Percentiles rank a stretch among this genome's conserved stretches.
phyloP scores from a whole-genome alignment of 495 filamentous ascomycete species.

The Neurospora sp. region DNA sequence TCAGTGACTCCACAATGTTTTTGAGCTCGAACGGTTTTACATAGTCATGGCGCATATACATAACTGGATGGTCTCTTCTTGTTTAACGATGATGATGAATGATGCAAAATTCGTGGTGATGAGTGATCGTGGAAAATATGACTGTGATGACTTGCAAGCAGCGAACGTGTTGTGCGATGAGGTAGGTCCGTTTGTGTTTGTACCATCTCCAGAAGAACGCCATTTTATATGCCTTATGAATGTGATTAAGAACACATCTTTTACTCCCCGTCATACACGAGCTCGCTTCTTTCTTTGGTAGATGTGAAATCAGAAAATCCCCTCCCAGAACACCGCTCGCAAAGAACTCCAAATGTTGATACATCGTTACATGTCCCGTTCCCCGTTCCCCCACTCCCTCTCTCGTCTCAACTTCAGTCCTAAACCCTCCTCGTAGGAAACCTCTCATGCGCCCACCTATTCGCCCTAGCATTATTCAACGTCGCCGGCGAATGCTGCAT shows the following conservation, averaged over 20 bases:
- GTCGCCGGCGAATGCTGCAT: slow-evolving; percentile 16
- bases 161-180: too few relatives aligned
- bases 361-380: background rate
- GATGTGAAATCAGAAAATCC: background rate
- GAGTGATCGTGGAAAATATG: too few relatives aligned
- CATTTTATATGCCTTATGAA: background rate
- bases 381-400: too few relatives aligned
- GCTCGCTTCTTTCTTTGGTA: background rate
- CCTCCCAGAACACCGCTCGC: background rate
- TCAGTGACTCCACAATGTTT: background rate
- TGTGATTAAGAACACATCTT: background rate
- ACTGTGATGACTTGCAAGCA: too few relatives aligned
- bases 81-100: background rate
- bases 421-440: slow-evolving; percentile 21
- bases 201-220: background rate
- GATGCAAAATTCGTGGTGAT: too few relatives aligned
- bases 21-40: background rate
- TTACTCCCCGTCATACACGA: background rate
- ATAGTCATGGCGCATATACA: background rate
- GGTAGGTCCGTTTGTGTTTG: background rate
- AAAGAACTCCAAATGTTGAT: background rate
- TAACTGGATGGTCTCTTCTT: background rate
- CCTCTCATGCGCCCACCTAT: slow-evolving; percentile 27
- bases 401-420: background rate
- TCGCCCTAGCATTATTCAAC: slow-evolving; percentile 17